A percentile compares a stretch with the other conserved stretches of the same genome.
These are phyloP conservation scores for Choiromyces venosus DNA, from an alignment of 495 filamentous ascomycete species.

Conservation along the genomic window DNA sequence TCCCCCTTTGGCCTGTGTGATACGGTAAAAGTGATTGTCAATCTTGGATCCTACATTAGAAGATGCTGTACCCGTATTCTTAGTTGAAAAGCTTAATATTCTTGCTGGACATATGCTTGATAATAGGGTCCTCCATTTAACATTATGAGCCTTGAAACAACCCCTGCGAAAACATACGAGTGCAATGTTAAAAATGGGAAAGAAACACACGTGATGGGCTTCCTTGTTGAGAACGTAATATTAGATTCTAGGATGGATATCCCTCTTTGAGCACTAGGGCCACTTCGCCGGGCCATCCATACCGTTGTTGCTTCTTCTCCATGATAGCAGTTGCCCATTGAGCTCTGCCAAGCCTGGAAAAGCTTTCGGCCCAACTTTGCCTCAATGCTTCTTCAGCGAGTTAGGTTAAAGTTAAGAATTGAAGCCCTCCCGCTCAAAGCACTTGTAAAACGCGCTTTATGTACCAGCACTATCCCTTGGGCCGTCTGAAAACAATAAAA, in stretches of 20 bases:
- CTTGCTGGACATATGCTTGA: background rate
- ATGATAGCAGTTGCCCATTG: background rate
- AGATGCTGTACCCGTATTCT: too few relatives aligned
- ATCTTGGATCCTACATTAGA: background rate
- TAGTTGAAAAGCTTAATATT: background rate
- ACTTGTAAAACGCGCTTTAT: background rate
- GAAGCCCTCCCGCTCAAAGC: background rate
- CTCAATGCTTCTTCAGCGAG: background rate
- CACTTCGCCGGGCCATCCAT: background rate
- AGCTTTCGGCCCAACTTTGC: background rate
- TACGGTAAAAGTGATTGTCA: background rate
- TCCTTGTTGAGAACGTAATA: background rate
- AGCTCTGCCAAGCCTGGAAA: background rate
- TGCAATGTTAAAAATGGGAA: background rate
- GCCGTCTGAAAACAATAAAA: too few relatives aligned
- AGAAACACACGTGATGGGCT: background rate
- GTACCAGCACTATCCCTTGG: background rate
- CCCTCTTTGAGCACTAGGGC: background rate
- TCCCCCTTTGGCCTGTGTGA: too few relatives aligned
- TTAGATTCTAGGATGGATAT: background rate
- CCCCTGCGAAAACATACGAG: background rate
- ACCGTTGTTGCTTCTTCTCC: background rate
- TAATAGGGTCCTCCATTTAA: background rate
- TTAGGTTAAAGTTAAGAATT: background rate
- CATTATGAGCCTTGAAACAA: background rate